phyloP scores from a whole-genome alignment of 495 filamentous ascomycete genomes.

The Tetracladium setigerum region DNA sequence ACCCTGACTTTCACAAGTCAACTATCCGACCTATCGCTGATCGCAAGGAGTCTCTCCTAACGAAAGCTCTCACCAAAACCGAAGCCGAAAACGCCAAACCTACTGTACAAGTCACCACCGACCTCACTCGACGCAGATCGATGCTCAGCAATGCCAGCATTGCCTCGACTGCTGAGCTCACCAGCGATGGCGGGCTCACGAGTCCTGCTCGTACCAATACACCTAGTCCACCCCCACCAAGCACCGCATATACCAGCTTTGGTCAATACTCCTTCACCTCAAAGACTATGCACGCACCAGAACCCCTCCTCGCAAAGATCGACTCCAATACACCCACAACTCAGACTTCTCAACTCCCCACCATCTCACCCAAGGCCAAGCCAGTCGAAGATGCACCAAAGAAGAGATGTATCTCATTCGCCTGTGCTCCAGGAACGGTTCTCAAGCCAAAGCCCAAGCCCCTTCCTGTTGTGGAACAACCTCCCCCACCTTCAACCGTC shows the following conservation, averaged over 20 bases:
- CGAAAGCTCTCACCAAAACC: constrained; percentile 63
- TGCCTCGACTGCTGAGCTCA: constrained; percentile 77
- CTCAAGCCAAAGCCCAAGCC: constrained; percentile 7
- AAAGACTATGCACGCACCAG: neutral
- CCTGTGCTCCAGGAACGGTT: constrained; percentile 46
- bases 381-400: constrained; percentile 29
- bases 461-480: constrained; percentile 1
- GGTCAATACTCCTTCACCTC: constrained; percentile 13
- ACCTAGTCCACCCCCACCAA: constrained; percentile 72
- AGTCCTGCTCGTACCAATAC: constrained; percentile 82
- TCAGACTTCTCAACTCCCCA: neutral
- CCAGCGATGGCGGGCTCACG: constrained; percentile 86
- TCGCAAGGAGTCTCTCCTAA: constrained; percentile 68
- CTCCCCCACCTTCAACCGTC: constrained; percentile 1
- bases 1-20: constrained; percentile 34
- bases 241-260: constrained; percentile 20
- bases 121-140: constrained; percentile 51
- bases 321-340: neutral
- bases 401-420: constrained; percentile 90
- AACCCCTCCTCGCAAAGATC: neutral
- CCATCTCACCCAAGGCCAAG: constrained; percentile 15
- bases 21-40: constrained; percentile 30
- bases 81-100: constrained; percentile 36
- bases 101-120: constrained; percentile 27
- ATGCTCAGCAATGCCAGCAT: constrained; percentile 70